These are phyloP conservation scores for Pseudoneurospora amorphoporcata DNA, from an alignment of 495 filamentous ascomycete species.

Conservation along the genomic window DNA sequence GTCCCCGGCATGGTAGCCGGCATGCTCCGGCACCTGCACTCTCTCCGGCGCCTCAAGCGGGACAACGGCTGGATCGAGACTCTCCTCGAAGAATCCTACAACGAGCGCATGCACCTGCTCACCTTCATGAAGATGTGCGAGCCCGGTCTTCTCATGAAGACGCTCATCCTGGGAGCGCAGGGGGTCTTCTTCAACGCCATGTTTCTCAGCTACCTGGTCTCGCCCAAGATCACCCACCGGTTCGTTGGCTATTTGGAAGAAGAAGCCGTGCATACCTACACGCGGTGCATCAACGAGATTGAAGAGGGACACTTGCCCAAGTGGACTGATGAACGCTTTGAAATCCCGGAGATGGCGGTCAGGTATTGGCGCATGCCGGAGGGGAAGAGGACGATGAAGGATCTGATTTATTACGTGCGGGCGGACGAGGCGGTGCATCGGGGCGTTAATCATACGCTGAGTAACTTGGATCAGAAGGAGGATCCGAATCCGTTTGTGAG, in stretches of 20 bases:
- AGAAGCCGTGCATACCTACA: constrained; percentile 94
- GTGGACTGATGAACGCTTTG: constrained; percentile 58
- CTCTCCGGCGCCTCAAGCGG: constrained; percentile 70
- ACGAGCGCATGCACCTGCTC: constrained; percentile 92
- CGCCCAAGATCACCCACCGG: constrained; percentile 81
- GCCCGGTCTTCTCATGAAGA: constrained; percentile 81
- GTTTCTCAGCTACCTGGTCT: constrained; percentile 82
- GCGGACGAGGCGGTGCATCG: constrained; percentile 89
- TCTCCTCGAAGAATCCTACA: constrained; percentile 85
- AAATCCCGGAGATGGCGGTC: constrained; percentile 79
- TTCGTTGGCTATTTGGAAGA: constrained; percentile 97
- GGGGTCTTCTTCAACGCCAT: constrained; percentile 91
- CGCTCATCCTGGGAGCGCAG: constrained; percentile 73
- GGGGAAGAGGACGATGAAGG: constrained; percentile 67
- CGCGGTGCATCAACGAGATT: constrained; percentile 72
- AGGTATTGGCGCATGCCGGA: constrained; percentile 92
- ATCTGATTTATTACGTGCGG: constrained; percentile 78
- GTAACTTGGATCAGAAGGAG: constrained; percentile 66
- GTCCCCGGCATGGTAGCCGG: constrained; percentile 97
- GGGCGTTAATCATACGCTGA: constrained; percentile 92
- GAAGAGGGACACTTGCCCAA: constrained; percentile 72
- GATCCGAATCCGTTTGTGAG: constrained; percentile 89
- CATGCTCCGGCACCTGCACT: constrained; percentile 81
- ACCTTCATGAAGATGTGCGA: constrained; percentile 91
- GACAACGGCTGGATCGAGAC: constrained; percentile 99